Percentiles rank a stretch among this genome's conserved stretches.
Evolutionary conservation across 2,329 filamentous ascomycete species (phyloP).

Genomic region (Onygenales sp.): DNA sequence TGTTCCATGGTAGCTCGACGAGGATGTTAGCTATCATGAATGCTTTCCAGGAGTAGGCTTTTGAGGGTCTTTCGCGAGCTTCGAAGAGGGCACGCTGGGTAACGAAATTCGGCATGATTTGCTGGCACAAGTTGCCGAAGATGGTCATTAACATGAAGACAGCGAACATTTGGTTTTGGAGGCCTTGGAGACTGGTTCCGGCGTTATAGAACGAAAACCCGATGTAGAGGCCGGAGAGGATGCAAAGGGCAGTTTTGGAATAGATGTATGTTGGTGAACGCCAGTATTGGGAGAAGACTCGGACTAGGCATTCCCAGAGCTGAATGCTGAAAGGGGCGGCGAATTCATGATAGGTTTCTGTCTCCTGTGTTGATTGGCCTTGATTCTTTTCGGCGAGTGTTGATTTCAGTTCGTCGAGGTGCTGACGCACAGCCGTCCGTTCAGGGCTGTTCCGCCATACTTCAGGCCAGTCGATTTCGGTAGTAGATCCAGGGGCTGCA

Average conservation of each 20-base stretch:
- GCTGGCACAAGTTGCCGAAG: conserved; percentile 51
- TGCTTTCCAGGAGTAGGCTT: conserved; percentile 64
- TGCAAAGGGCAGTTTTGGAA: conserved; percentile 64
- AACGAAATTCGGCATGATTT: conserved; percentile 51
- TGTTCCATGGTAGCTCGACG: conserved; percentile 60
- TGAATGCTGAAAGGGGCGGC: conserved; percentile 65
- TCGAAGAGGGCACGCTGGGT: conserved; percentile 51
- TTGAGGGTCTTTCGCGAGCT: conserved; percentile 52
- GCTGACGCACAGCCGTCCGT: conserved; percentile 35
- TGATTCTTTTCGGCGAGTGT: conserved; percentile 24
- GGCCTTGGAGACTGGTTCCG: conserved; percentile 63
- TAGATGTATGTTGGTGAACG: conserved; percentile 83
- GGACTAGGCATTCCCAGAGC: conserved; percentile 55
- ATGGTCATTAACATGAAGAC: conserved; percentile 79
- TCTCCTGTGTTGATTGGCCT: conserved; percentile 25
- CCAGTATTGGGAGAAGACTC: conserved; percentile 88
- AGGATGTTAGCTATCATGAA: conserved; percentile 64
- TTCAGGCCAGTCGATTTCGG: conserved; percentile 49
- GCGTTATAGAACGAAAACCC: conserved; percentile 74
- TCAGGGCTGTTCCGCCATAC: conserved; percentile 47
- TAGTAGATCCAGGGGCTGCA: conserved; percentile 54
- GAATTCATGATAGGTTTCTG: conserved; percentile 52
- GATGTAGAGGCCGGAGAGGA: conserved; percentile 61
- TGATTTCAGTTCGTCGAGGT: conserved; percentile 43
- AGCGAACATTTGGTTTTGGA: conserved; percentile 84